Percentiles rank a stretch among this genome's conserved stretches.
These are phyloP conservation scores for Senna tora DNA, from an alignment of 306 rosid genomes.

Conservation along the genomic window DNA sequence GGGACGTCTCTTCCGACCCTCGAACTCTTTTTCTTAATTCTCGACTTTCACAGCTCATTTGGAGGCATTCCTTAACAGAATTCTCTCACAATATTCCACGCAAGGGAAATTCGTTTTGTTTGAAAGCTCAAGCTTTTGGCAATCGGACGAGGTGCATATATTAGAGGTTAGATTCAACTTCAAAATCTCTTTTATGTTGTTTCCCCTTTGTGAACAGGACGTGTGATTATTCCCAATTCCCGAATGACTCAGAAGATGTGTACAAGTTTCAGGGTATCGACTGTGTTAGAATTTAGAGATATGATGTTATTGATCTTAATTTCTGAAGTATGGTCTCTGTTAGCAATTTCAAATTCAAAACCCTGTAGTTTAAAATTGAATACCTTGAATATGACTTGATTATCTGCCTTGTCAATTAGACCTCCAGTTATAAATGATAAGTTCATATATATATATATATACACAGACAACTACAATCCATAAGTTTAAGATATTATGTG, in stretches of 20 bases:
- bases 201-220: neutral
- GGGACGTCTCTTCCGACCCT: conserved; percentile 32
- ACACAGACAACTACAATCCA: too few relatives aligned
- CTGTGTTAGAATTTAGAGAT: neutral
- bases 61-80: conserved; percentile 35
- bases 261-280: neutral
- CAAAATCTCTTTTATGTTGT: neutral
- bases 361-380: neutral
- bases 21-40: conserved; percentile 16
- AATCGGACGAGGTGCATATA: conserved; percentile 30
- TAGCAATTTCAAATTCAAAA: conserved; percentile 4
- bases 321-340: conserved; percentile 1
- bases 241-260: neutral
- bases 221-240: conserved; percentile 25
- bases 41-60: conserved; percentile 29
- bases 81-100: conserved; percentile 28
- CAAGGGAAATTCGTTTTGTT: conserved; percentile 16
- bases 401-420: too few relatives aligned
- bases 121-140: conserved; percentile 24
- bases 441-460: too few relatives aligned
- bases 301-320: neutral
- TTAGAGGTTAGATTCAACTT: conserved; percentile 43
- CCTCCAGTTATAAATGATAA: too few relatives aligned
- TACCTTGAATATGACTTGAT: conserved; percentile 22
- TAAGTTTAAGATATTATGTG: too few relatives aligned